A percentile compares a stretch with the other conserved stretches of the same genome.
Evolutionary conservation across 371 early-diverging fungal genomes (phyloP).

Genomic region (Encephalitozoon romaleae): DNA sequence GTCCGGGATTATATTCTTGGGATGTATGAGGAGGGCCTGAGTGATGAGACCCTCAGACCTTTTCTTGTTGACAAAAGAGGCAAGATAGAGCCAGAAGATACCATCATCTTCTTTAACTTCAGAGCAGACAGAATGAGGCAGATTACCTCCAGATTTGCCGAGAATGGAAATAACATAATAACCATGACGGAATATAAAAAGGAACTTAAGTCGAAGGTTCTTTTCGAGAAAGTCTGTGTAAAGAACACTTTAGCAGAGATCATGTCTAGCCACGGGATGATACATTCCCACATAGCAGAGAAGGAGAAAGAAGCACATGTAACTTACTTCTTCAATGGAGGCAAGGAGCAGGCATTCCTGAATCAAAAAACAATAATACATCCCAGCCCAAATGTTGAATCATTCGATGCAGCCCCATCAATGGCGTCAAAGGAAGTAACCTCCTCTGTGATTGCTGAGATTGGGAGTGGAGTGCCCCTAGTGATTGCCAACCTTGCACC

Average conservation of each 20-base stretch:
- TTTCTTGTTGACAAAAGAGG: slow-evolving; percentile 62
- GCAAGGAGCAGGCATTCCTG: slow-evolving; percentile 74
- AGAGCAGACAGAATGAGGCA: slow-evolving; percentile 97
- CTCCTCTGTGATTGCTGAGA: slow-evolving; percentile 64
- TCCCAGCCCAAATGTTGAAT: slow-evolving; percentile 82
- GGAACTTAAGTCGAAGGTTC: slow-evolving; percentile 73
- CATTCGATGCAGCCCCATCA: slow-evolving; percentile 85
- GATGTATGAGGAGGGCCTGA: slow-evolving; percentile 16
- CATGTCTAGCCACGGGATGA: slow-evolving; percentile 70
- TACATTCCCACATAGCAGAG: slow-evolving; percentile 86
- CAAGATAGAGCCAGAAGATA: slow-evolving; percentile 66
- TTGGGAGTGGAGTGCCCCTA: slow-evolving; percentile 65
- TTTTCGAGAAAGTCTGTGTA: slow-evolving; percentile 83
- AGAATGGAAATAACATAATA: slow-evolving; percentile 59
- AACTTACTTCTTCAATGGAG: slow-evolving; percentile 99
- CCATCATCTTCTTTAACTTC: slow-evolving; percentile 81
- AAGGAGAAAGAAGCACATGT: slow-evolving; percentile 99
- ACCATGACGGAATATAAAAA: slow-evolving; percentile 95
- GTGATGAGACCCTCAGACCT: slow-evolving; percentile 58
- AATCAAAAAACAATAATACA: slow-evolving; percentile 79
- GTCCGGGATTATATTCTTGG: slow-evolving; percentile 3
- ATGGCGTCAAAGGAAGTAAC: slow-evolving; percentile 82
- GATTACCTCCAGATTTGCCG: slow-evolving; percentile 64
- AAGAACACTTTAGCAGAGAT: slow-evolving; percentile 89
- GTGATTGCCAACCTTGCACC: slow-evolving; percentile 98